phyloP scores from a whole-genome alignment of 176 grass and related monocot genomes.

The Triticum turgidum region DNA sequence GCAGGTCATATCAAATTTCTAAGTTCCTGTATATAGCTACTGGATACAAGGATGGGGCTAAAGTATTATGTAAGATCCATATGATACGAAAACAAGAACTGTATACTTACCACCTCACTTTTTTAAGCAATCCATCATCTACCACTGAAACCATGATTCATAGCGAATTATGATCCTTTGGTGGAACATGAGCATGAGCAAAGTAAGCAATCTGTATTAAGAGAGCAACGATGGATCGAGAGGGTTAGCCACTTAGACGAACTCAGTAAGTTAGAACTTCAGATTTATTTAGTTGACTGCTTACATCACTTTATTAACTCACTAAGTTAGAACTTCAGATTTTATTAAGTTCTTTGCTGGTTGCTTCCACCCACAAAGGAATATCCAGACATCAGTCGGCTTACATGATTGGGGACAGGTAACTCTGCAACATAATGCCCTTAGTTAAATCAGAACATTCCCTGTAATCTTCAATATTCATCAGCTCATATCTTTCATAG shows the following conservation, averaged over 20 bases:
- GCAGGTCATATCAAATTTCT: not conserved
- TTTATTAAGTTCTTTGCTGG: not conserved
- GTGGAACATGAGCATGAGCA: no score
- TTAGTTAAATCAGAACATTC: not conserved
- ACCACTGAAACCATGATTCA: no score
- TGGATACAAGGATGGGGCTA: not conserved
- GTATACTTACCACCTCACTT: no score
- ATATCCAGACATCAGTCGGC: not conserved
- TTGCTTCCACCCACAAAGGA: not conserved
- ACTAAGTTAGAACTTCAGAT: not conserved
- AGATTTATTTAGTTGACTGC: not conserved
- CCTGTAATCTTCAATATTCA: not conserved
- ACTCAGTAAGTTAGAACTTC: not conserved
- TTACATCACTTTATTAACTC: not conserved
- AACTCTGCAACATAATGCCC: not conserved
- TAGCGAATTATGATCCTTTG: no score
- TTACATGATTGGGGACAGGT: slow-evolving; percentile 1
- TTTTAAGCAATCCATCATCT: no score
- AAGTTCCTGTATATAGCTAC: not conserved
- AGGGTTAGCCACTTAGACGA: not conserved
- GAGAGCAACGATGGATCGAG: not conserved
- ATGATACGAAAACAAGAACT: not conserved
- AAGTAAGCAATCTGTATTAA: not conserved
- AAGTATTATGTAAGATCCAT: not conserved
- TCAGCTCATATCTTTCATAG: not conserved